phyloP scores from a whole-genome alignment of 495 filamentous ascomycete genomes.

The Daldinia childiae region DNA sequence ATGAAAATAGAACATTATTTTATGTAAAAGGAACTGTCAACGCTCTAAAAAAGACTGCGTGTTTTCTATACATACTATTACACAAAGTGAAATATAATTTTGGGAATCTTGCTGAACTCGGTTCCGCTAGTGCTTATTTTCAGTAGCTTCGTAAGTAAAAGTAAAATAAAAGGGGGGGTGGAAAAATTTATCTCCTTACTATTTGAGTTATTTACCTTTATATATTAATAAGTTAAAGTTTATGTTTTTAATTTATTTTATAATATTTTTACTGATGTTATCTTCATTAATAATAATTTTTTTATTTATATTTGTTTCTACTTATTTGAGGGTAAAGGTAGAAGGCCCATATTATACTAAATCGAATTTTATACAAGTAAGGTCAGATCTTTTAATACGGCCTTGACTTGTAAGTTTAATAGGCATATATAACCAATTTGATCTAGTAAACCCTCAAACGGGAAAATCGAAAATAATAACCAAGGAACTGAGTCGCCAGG shows the following conservation, averaged over 20 bases:
- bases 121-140: constrained; percentile 1
- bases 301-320: no score
- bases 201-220: constrained; percentile 2
- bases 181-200: background rate
- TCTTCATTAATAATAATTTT: constrained; percentile 6
- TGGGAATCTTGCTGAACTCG: background rate
- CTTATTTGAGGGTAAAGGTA: constrained; percentile 3
- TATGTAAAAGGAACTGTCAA: constrained; percentile 3
- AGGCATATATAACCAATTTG: constrained; percentile 1
- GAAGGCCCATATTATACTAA: constrained; percentile 3
- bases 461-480: constrained; percentile 1
- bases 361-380: constrained; percentile 3
- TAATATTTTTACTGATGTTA: constrained; percentile 5
- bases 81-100: constrained; percentile 5
- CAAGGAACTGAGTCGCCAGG: constrained; percentile 4
- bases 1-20: constrained; percentile 4
- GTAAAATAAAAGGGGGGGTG: background rate
- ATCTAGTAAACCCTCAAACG: background rate
- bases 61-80: constrained; percentile 5
- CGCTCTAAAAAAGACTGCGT: background rate
- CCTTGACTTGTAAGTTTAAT: constrained; percentile 1
- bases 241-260: constrained; percentile 6
- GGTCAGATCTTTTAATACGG: constrained; percentile 1
- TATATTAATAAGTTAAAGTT: constrained; percentile 4
- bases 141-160: background rate